Evolutionary conservation across 805 yeast species (phyloP).

Genomic region (Wickerhamomyces mucosus): DNA sequence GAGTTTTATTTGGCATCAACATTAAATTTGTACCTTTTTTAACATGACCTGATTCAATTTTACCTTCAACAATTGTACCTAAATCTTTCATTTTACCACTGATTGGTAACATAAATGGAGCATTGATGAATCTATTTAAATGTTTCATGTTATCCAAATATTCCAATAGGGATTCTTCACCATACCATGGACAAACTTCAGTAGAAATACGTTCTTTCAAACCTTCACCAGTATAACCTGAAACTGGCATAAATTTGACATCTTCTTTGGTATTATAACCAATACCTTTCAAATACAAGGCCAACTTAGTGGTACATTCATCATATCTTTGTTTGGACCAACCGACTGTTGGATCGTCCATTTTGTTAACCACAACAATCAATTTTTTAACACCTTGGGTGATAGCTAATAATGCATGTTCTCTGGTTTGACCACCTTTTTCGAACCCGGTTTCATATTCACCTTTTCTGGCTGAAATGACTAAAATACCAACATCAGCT

Average conservation of each 20-base stretch:
- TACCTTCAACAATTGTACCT: conserved; percentile 98
- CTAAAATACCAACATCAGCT: conserved; percentile 97
- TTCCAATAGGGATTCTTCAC: conserved; percentile 87
- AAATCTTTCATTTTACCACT: conserved; percentile 92
- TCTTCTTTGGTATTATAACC: conserved; percentile 84
- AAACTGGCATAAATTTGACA: conserved; percentile 90
- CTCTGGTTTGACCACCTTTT: conserved; percentile 98
- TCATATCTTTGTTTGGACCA: conserved; percentile 97
- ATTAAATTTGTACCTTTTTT: conserved; percentile 68
- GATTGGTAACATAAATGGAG: conserved; percentile 96
- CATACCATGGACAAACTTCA: conserved; percentile 83
- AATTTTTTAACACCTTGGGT: conserved; percentile 96
- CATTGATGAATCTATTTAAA: conserved; percentile 78
- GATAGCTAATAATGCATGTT: conserved; percentile 94
- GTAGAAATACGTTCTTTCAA: conserved; percentile 74
- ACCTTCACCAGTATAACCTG: conserved; percentile 97
- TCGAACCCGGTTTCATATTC: conserved; percentile 99
- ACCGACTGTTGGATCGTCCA: conserved; percentile 95
- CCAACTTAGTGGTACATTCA: conserved; percentile 84
- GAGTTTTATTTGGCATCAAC: conserved; percentile 85
- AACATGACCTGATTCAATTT: conserved; percentile 91
- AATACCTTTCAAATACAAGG: conserved; percentile 69
- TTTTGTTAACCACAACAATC: conserved; percentile 91
- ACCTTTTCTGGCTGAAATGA: conserved; percentile 97
- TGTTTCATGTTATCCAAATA: conserved; percentile 77